Percentiles rank a stretch among this genome's conserved stretches.
Evolutionary conservation across 495 filamentous ascomycete species (phyloP).

Genomic region (Podospora appendiculata): DNA sequence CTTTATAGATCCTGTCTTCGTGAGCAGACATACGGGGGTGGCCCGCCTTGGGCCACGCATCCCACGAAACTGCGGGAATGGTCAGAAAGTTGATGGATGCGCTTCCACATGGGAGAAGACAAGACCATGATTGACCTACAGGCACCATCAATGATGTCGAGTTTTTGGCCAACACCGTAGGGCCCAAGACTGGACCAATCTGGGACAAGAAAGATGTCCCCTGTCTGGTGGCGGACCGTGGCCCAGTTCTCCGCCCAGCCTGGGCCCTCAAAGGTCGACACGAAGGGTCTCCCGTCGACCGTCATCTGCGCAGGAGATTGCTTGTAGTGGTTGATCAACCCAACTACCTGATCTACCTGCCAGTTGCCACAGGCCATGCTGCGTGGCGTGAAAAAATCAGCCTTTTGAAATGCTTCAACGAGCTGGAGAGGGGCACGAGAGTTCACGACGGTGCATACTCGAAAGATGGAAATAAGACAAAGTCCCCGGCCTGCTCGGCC

Average conservation of each 20-base stretch:
- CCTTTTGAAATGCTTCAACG: background rate
- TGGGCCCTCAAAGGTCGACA: constrained; percentile 66
- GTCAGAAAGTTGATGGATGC: background rate
- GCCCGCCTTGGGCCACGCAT: constrained; percentile 61
- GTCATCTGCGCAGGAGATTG: constrained; percentile 43
- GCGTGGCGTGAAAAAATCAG: background rate
- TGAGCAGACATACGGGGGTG: constrained; percentile 42
- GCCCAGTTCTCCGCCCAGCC: constrained; percentile 50
- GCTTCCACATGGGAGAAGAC: background rate
- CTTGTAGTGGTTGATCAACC: constrained; percentile 52
- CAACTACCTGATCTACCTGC: constrained; percentile 45
- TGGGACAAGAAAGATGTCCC: constrained; percentile 52
- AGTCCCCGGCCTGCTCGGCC: constrained; percentile 41
- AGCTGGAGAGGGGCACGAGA: background rate
- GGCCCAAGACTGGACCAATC: constrained; percentile 56
- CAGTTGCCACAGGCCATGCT: constrained; percentile 45
- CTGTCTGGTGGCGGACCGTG: constrained; percentile 42
- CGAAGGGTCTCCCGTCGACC: constrained; percentile 50
- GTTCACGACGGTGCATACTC: constrained; percentile 30
- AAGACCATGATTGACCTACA: constrained; percentile 26
- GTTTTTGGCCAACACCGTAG: constrained; percentile 32
- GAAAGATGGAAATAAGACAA: constrained; percentile 64
- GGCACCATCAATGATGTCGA: constrained; percentile 50
- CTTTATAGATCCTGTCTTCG: constrained; percentile 48
- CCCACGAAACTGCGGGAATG: constrained; percentile 48